Evolutionary conservation across 768 basidiomycete genomes (phyloP), one percentile per base, ranked within the genome.

Genomic region (Mycena alexandri): DNA sequence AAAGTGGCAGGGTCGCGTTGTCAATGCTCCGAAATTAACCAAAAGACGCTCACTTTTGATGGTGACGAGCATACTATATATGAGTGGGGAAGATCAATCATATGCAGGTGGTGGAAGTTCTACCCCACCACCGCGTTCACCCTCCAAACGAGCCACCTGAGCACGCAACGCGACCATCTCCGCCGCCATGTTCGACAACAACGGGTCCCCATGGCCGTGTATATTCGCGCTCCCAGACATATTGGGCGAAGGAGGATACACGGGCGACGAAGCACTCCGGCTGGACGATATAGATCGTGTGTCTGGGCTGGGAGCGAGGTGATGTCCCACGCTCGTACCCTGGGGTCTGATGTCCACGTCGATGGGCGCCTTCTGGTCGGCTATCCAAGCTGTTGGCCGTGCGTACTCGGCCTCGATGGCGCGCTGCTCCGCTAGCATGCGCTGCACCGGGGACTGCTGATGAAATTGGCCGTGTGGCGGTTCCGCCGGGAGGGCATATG

Each of bases 61-160:
- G n/a, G n/a, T n/a, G n/a, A n/a, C n/a, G n/a, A n/a, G n/a, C n/a
- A n/a, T n/a, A n/a, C n/a, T n/a, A n/a, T n/a, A n/a, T n/a, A n/a
- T n/a, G n/a, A n/a, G n/a, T n/a, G n/a, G n/a, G 34, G n/a, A 51
- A 29, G 34, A 3, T 58, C 46, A 68, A 47, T 41, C 55, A 54
- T 69, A 69, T 24, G 67, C 67, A 21, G 67, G 67, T 10, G 67
- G 56, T 12, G 48, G 48, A 2, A 46, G 43, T 13, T 44, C 43
- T 9, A 38, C 38, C 38, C 11, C 38, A 38, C 38, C 38, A 14
- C 10, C 38, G 14, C 38, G 57, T 38, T 43, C 57, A 33, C 57
- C 65, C 54, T 71, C 70, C 5, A 71, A 53, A 8, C 70, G 57
- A 21, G 70, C 70, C 7, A 71, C 65, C 65, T 71, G 70, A 19